These are phyloP conservation scores for Medicago arabica DNA, from an alignment of 306 rosid species.

Conservation along the genomic window DNA sequence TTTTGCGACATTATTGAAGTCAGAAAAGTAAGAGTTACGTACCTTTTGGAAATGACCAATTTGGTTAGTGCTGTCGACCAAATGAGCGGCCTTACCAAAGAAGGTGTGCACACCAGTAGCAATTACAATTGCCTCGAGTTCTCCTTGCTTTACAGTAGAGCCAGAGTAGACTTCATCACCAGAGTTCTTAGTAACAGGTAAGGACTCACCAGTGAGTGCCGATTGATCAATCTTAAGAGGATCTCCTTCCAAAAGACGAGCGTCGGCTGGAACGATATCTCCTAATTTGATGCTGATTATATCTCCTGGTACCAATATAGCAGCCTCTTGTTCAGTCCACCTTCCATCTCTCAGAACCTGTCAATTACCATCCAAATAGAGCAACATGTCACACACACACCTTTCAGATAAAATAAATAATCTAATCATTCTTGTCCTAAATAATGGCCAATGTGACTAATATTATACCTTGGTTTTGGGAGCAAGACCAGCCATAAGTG, in stretches of 20 bases:
- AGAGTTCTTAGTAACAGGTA: constrained; percentile 63
- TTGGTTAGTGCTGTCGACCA: constrained; percentile 82
- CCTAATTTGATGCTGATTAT: constrained; percentile 83
- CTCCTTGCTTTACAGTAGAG: constrained; percentile 93
- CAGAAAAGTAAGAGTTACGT: neutral
- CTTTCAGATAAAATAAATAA: too few species aligned
- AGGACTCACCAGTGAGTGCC: constrained; percentile 89
- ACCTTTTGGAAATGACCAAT: constrained; percentile 93
- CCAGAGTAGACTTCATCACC: constrained; percentile 89
- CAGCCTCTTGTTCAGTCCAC: constrained; percentile 88
- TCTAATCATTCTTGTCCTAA: neutral
- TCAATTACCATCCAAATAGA: neutral
- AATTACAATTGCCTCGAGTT: constrained; percentile 88
- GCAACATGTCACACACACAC: neutral
- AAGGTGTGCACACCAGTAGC: constrained; percentile 96
- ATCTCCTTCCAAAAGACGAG: constrained; percentile 88
- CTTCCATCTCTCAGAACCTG: constrained; percentile 87
- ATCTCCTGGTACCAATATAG: constrained; percentile 85
- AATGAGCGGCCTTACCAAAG: constrained; percentile 96
- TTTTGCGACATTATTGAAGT: neutral
- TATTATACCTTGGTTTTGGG: constrained; percentile 77
- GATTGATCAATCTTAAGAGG: constrained; percentile 85
- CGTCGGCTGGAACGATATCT: constrained; percentile 88
- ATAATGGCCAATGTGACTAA: neutral
- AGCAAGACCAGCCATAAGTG: constrained; percentile 98